Evolutionary conservation across 345 rosid genomes (phyloP).

Genomic region (Murraya koenigii): DNA sequence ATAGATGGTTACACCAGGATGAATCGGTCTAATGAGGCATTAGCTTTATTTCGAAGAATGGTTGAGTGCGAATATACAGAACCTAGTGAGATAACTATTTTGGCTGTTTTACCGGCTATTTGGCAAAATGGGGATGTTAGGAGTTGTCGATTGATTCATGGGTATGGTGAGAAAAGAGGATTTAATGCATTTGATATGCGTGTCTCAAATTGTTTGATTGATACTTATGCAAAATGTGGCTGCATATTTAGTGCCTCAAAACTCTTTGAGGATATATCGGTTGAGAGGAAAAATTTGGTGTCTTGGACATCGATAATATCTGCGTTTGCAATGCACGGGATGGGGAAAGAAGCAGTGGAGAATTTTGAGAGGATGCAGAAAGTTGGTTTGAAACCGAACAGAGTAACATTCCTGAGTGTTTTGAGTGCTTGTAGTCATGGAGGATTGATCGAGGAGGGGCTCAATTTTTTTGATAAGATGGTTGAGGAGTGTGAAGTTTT

Average conservation of each 20-base stretch:
- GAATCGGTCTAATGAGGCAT: conserved; percentile 13
- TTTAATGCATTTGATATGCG: conserved; percentile 55
- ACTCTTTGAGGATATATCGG: conserved; percentile 48
- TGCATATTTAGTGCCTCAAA: conserved; percentile 53
- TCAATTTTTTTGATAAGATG: conserved; percentile 61
- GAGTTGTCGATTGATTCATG: conserved; percentile 58
- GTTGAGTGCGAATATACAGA: too few relatives aligned
- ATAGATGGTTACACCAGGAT: conserved; percentile 72
- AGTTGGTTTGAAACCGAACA: conserved; percentile 53
- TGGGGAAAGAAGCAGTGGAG: conserved; percentile 69
- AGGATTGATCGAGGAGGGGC: conserved; percentile 70
- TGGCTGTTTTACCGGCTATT: conserved; percentile 53
- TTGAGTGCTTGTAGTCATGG: conserved; percentile 89
- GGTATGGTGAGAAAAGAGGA: conserved; percentile 55
- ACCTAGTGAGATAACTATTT: too few relatives aligned
- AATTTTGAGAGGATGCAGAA: conserved; percentile 59
- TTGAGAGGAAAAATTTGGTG: conserved; percentile 53
- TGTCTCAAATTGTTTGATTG: conserved; percentile 59
- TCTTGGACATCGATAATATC: conserved; percentile 85
- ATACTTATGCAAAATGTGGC: conserved; percentile 77
- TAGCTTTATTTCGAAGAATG: too few relatives aligned
- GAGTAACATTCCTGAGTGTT: conserved; percentile 71
- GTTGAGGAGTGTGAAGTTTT: conserved; percentile 38
- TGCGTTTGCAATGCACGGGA: conserved; percentile 78
- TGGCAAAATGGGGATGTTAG: conserved; percentile 43